Percentiles rank a stretch among this genome's conserved stretches.
phyloP scores from a whole-genome alignment of 2,329 filamentous ascomycete genomes.

The Curvularia eragrostidis region DNA sequence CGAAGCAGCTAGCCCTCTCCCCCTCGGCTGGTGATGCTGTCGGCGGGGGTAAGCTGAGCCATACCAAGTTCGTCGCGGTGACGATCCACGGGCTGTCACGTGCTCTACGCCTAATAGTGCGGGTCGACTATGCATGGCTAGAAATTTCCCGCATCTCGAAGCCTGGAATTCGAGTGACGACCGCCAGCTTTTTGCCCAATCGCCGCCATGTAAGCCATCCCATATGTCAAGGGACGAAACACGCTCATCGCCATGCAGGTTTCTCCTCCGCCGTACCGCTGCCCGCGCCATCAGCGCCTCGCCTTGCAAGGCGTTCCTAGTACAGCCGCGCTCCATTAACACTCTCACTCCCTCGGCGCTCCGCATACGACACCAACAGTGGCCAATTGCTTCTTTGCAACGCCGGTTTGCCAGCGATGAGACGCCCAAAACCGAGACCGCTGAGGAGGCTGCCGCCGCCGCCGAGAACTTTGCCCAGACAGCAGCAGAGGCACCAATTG shows the following conservation, averaged over 20 bases:
- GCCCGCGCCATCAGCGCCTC: constrained; percentile 60
- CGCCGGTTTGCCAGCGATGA: constrained; percentile 59
- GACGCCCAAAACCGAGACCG: constrained; percentile 48
- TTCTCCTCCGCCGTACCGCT: constrained; percentile 64
- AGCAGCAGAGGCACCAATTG: constrained; percentile 43
- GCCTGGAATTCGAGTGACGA: neutral
- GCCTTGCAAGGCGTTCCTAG: constrained; percentile 53
- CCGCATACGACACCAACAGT: constrained; percentile 49
- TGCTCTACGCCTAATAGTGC: constrained; percentile 13
- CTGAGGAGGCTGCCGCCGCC: constrained; percentile 37
- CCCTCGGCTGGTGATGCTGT: constrained; percentile 15
- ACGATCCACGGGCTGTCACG: constrained; percentile 1
- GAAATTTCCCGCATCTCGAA: constrained; percentile 15
- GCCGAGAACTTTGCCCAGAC: constrained; percentile 46
- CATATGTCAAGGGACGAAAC: neutral
- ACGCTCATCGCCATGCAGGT: constrained; percentile 54
- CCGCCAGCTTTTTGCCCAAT: constrained; percentile 2
- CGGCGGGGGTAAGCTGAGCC: constrained; percentile 7
- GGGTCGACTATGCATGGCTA: constrained; percentile 9
- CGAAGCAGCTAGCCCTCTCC: constrained; percentile 3
- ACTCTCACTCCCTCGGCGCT: constrained; percentile 41
- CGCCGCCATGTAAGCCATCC: constrained; percentile 27
- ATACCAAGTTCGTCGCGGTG: constrained; percentile 4
- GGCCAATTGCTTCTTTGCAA: constrained; percentile 52
- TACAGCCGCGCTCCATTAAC: constrained; percentile 50